A percentile compares a stretch with the other conserved stretches of the same genome.
Conservation (phyloP, 2,329 filamentous ascomycete species). For the Albophoma yamanashiensis region DNA sequence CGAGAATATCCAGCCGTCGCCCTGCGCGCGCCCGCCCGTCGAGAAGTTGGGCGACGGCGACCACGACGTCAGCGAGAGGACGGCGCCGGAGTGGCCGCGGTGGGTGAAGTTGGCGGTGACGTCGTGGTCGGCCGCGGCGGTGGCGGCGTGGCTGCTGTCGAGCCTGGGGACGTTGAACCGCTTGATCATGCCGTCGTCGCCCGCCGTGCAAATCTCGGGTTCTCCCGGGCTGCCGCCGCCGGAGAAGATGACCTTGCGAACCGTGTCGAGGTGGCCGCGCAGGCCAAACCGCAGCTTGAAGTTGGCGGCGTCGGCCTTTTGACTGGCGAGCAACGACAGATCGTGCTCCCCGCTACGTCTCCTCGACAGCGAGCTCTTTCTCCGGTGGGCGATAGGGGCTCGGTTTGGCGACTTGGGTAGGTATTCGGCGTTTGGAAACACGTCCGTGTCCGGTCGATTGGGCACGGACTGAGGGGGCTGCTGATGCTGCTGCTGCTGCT, state of each 20-base stretch:
- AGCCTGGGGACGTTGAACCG: slow-evolving; percentile 91
- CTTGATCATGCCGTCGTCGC: slow-evolving; percentile 93
- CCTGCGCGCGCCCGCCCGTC: slow-evolving; percentile 75
- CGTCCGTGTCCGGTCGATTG: slow-evolving; percentile 74
- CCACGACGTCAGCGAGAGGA: slow-evolving; percentile 79
- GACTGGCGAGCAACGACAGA: slow-evolving; percentile 36
- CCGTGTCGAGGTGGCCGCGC: slow-evolving; percentile 84
- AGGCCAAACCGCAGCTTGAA: slow-evolving; percentile 93
- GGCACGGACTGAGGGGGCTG: slow-evolving; percentile 29
- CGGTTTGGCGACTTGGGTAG: slow-evolving; percentile 71
- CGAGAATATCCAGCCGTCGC: slow-evolving; percentile 97
- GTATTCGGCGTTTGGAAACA: slow-evolving; percentile 74
- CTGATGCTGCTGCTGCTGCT: slow-evolving; percentile 16
- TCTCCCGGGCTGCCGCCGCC: slow-evolving; percentile 91
- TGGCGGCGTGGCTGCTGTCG: slow-evolving; percentile 41
- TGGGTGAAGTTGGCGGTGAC: slow-evolving; percentile 93
- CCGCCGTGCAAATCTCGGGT: slow-evolving; percentile 91
- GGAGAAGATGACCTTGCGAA: slow-evolving; percentile 91
- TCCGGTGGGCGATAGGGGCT: slow-evolving; percentile 56
- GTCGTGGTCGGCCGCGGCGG: slow-evolving; percentile 68
- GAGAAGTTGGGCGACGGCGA: slow-evolving; percentile 81
- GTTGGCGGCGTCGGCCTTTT: slow-evolving; percentile 59
- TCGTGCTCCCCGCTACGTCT: slow-evolving; percentile 61
- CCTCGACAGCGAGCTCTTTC: slow-evolving; percentile 70
- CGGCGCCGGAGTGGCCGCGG: slow-evolving; percentile 81